A percentile compares a stretch with the other conserved stretches of the same genome.
phyloP scores from a whole-genome alignment of 1,284 basidiomycete genomes.

The Singerocomus inundabilis region DNA sequence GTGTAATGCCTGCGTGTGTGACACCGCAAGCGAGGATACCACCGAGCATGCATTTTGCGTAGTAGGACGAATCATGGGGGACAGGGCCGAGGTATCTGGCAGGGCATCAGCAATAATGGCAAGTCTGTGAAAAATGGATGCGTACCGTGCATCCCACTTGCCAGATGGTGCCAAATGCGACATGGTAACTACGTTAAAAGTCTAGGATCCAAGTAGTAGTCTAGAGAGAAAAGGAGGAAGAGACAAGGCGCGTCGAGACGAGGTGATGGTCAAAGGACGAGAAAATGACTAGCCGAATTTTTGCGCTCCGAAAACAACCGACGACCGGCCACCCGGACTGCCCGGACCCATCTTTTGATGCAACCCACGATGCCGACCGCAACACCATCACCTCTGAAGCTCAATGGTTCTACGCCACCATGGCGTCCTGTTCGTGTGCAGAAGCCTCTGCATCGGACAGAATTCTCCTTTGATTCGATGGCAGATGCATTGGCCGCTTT shows the following conservation, averaged over 20 bases:
- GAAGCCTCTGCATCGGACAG: slow-evolving; percentile 24
- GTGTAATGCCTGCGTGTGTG: slow-evolving; percentile 92
- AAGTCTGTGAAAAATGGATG: slow-evolving; percentile 5
- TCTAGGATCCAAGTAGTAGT: slow-evolving; percentile 10
- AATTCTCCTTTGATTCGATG: slow-evolving; percentile 66
- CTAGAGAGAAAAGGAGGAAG: neutral
- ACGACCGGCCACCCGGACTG: no score
- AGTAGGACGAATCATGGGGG: slow-evolving; percentile 71
- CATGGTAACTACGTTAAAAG: slow-evolving; percentile 17
- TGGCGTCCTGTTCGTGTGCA: slow-evolving; percentile 22
- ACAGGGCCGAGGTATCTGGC: slow-evolving; percentile 64
- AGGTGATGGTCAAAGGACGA: no score
- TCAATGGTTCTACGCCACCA: slow-evolving; percentile 12
- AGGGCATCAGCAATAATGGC: slow-evolving; percentile 7
- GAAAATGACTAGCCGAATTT: slow-evolving; percentile 1
- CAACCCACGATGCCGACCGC: slow-evolving; percentile 11
- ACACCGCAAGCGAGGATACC: slow-evolving; percentile 91
- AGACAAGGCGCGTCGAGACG: no score
- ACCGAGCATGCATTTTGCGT: slow-evolving; percentile 82
- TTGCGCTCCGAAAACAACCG: slow-evolving; percentile 23
- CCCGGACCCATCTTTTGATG: no score
- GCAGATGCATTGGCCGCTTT: slow-evolving; percentile 82
- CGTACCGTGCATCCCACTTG: slow-evolving; percentile 73
- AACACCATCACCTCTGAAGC: slow-evolving; percentile 3
- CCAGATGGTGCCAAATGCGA: slow-evolving; percentile 36